Evolutionary conservation across 192 early-diverging fungal species (phyloP).

Genomic region (Coemansia sp.): DNA sequence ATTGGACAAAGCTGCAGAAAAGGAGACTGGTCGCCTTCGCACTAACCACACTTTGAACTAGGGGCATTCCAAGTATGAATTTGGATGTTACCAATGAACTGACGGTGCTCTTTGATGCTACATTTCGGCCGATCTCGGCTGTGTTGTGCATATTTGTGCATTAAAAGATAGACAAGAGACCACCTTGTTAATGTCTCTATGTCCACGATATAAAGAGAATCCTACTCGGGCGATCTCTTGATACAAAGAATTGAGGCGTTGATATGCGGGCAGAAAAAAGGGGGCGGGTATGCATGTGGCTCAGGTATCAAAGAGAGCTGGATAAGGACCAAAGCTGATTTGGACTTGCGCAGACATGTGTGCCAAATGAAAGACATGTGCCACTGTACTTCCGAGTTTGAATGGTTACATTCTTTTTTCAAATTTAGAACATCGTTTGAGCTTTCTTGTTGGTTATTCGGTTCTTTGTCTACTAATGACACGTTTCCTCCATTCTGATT

Average conservation of each 20-base stretch:
- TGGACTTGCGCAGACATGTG: conserved; percentile 10
- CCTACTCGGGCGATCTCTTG: background rate
- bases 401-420: background rate
- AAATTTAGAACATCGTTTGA: background rate
- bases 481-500: background rate
- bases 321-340: background rate
- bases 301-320: background rate
- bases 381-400: background rate
- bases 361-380: conserved; percentile 5
- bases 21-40: conserved; percentile 46
- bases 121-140: background rate
- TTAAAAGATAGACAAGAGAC: background rate
- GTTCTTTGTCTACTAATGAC: conserved; percentile 2
- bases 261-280: background rate
- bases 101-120: background rate
- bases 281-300: background rate
- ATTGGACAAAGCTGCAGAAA: conserved; percentile 48
- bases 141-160: background rate
- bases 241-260: background rate
- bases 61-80: background rate
- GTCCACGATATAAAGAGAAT: background rate
- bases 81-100: background rate
- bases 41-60: background rate
- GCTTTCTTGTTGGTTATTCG: background rate
- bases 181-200: background rate